Percentiles rank a stretch among this genome's conserved stretches.
These are phyloP conservation scores for sorghum (Sorghum bicolor) DNA, from an alignment of 176 grass and related monocot genomes.

Conservation along the genomic window DNA sequence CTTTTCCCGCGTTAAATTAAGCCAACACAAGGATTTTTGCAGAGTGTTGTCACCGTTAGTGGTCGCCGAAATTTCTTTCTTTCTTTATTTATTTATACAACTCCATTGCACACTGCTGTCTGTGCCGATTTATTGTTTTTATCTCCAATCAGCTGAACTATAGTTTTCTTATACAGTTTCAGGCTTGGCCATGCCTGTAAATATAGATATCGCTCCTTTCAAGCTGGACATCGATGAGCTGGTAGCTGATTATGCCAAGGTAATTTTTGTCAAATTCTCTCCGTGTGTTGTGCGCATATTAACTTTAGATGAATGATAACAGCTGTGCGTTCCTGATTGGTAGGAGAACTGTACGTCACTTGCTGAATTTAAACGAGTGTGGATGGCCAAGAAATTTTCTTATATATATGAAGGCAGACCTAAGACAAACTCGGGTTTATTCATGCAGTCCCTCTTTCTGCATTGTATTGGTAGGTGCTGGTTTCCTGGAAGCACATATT, in stretches of 20 bases:
- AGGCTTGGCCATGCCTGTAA: not conserved
- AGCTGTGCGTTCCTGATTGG: not conserved
- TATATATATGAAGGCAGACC: slow-evolving; percentile 76
- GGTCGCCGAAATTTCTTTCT: not conserved
- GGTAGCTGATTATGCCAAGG: slow-evolving; percentile 53
- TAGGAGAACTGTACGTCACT: slow-evolving; percentile 55
- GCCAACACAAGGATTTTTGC: not conserved
- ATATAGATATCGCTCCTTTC: slow-evolving; percentile 72
- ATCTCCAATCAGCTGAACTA: not conserved
- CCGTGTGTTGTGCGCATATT: not conserved
- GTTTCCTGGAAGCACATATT: not conserved
- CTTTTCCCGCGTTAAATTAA: not conserved
- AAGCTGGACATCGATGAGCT: slow-evolving; percentile 89
- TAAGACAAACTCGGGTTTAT: slow-evolving; percentile 58
- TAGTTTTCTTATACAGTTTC: slow-evolving; percentile 6
- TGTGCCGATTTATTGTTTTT: not conserved
- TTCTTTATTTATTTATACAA: not conserved
- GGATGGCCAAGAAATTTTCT: slow-evolving; percentile 77
- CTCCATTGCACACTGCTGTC: not conserved
- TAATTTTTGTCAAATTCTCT: slow-evolving; percentile 22
- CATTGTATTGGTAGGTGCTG: slow-evolving; percentile 56
- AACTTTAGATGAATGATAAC: not conserved
- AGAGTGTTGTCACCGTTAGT: not conserved
- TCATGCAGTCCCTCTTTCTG: slow-evolving; percentile 85
- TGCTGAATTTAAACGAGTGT: slow-evolving; percentile 60